phyloP scores from a whole-genome alignment of 257 asterid species.

The Verbascum thapsus region DNA sequence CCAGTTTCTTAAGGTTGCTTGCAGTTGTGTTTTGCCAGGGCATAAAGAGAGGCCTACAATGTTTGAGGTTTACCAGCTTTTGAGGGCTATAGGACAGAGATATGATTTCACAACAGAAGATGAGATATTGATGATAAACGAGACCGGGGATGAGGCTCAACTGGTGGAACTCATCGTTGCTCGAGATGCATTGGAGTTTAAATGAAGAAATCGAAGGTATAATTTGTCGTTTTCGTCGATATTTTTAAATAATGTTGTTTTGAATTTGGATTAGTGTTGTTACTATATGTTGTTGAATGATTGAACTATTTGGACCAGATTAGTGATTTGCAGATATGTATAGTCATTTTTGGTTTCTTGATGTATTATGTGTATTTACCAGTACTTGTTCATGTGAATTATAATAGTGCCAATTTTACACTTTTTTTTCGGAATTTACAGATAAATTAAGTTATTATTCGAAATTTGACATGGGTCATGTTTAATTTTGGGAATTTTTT shows the following conservation, averaged over 20 bases:
- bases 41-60: slow-evolving; percentile 84
- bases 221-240: slow-evolving; percentile 6
- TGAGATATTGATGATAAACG: slow-evolving; percentile 54
- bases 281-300: slow-evolving; percentile 24
- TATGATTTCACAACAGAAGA: slow-evolving; percentile 65
- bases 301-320: background rate
- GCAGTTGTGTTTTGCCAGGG: slow-evolving; percentile 66
- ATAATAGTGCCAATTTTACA: background rate
- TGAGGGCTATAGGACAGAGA: slow-evolving; percentile 70
- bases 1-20: slow-evolving; percentile 84
- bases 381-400: background rate
- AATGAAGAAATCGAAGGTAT: background rate
- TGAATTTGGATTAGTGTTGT: no score
- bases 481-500: no score
- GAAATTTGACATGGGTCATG: no score
- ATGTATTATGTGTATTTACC: background rate
- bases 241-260: no score
- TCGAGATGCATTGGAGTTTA: slow-evolving; percentile 46
- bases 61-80: slow-evolving; percentile 85
- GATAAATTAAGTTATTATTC: no score
- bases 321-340: slow-evolving; percentile 11
- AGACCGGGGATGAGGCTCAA: slow-evolving; percentile 44
- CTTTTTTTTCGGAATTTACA: no score
- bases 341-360: slow-evolving; percentile 11
- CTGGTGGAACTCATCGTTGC: slow-evolving; percentile 86